Base-by-base conservation (phyloP, 441 rosid species). In the Pelargonium myrrhifolium region DNA sequence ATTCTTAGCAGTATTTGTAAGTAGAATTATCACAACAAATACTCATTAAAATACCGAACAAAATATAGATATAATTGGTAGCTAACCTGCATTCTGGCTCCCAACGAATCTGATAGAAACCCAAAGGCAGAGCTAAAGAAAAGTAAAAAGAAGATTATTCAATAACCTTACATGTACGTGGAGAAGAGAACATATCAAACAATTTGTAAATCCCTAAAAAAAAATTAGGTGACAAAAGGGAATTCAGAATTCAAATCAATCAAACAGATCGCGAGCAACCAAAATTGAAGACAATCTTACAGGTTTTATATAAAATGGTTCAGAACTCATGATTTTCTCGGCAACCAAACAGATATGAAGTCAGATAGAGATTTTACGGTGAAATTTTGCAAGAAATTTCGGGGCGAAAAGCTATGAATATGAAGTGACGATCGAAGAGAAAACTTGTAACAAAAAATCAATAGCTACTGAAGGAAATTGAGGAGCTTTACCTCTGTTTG, bases 41-140 rank as follows among this genome's bases (percentile, higher is more conserved):
- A 11, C 61, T 20, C 9, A 56, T 9, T 9, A 7, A 56, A 56
- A 18, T 56, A 56, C 61, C 20, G 26, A 18, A 56, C 9, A 56
- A 56, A 28, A 28, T 28, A 28, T 17, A 18, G 26, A 20, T 56
- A 56, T 8, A 56, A 56, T 20, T 26, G 15, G 20, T 18, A 47
- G 42, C 78, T 60, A 63, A 80, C 86, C 83, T 82, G 86, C 86
- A 83, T 83, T 18, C 62, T 73, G 53, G 64, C 64, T 68, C 43
- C 26, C 63, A 21, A 60, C 40, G 1, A 24, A 22, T 6, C 9
- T 12, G 15, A 60, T 10, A 60, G 40, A 26, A 35, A 11, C 40
- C 35, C 24, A 55, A 55, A 55, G 2, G 6, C 60, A 12, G n/a
- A 43, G 49, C 60, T 15, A 20, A 55, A 2, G 24, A 60, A 22